These are phyloP conservation scores for Mycena haematopus DNA, from an alignment of 768 basidiomycete genomes.

Conservation along the genomic window DNA sequence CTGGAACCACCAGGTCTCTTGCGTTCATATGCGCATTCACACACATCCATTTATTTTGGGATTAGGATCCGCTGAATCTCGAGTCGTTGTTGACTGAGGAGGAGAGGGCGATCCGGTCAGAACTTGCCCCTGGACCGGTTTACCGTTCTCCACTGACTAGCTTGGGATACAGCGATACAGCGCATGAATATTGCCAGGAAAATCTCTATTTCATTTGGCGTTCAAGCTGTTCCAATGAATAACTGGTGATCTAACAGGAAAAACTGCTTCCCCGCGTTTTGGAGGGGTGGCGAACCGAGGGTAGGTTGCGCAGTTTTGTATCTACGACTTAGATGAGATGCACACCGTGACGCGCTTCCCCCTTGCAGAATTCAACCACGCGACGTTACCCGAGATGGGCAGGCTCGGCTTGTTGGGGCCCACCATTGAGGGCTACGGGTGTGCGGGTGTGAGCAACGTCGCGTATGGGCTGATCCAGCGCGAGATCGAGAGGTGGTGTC, in stretches of 20 bases:
- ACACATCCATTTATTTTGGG: not conserved
- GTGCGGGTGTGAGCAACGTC: conserved; percentile 89
- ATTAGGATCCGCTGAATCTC: conserved; percentile 82
- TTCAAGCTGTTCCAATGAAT: not conserved
- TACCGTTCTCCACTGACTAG: conserved; percentile 1
- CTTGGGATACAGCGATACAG: conserved; percentile 70
- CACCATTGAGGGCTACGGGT: conserved; percentile 92
- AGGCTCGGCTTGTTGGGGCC: conserved; percentile 88
- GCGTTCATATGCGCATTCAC: not conserved
- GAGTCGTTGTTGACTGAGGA: conserved; percentile 87
- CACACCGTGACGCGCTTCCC: conserved; percentile 1
- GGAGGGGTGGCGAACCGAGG: conserved; percentile 87
- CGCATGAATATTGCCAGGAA: conserved; percentile 81
- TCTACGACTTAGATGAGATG: not conserved
- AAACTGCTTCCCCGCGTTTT: conserved; percentile 87
- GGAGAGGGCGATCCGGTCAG: conserved; percentile 86
- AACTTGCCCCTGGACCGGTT: conserved; percentile 2
- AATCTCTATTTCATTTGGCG: conserved; percentile 30
- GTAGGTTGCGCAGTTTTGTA: conserved; percentile 43
- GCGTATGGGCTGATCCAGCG: conserved; percentile 94
- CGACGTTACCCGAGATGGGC: conserved; percentile 90
- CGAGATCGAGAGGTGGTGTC: conserved; percentile 83
- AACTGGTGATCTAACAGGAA: conserved; percentile 69
- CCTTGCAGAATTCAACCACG: conserved; percentile 71
- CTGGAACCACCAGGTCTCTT: conserved; percentile 21